Evolutionary conservation across 257 asterid species (phyloP).

Genomic region (Gentiana dahurica): DNA sequence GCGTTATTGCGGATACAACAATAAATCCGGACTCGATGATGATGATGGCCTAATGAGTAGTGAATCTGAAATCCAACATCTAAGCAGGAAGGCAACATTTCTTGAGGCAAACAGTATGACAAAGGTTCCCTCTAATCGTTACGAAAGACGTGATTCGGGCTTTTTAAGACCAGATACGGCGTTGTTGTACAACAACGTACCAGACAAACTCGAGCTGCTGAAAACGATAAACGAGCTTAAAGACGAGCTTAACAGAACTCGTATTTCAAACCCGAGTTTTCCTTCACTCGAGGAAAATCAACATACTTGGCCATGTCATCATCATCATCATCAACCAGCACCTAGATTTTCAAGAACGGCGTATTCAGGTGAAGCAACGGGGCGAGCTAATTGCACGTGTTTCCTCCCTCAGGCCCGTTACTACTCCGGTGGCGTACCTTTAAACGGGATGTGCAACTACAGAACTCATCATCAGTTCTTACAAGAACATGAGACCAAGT

Average conservation of each 20-base stretch:
- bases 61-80: slow-evolving; percentile 22
- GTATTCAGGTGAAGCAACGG: slow-evolving; percentile 49
- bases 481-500: slow-evolving; percentile 23
- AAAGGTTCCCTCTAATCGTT: slow-evolving; percentile 21
- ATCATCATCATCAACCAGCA: no score
- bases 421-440: slow-evolving; percentile 44
- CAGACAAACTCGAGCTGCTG: slow-evolving; percentile 51
- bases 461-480: slow-evolving; percentile 28
- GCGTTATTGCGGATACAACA: slow-evolving; percentile 11
- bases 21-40: slow-evolving; percentile 15
- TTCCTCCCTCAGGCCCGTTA: slow-evolving; percentile 35
- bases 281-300: slow-evolving; percentile 14
- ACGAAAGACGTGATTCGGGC: slow-evolving; percentile 19
- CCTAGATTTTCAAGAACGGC: slow-evolving; percentile 35
- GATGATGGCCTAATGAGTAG: slow-evolving; percentile 9
- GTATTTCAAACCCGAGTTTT: slow-evolving; percentile 13
- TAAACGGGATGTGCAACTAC: slow-evolving; percentile 17
- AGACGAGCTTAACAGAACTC: slow-evolving; percentile 53
- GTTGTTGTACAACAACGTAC: slow-evolving; percentile 21
- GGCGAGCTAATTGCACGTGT: slow-evolving; percentile 40
- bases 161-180: slow-evolving; percentile 25
- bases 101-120: slow-evolving; percentile 20
- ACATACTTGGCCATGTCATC: no score
- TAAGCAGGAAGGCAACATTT: slow-evolving; percentile 17
- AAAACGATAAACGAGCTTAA: slow-evolving; percentile 63